Evolutionary conservation across 495 filamentous ascomycete species (phyloP).

Genomic region (Penicillium silybi): DNA sequence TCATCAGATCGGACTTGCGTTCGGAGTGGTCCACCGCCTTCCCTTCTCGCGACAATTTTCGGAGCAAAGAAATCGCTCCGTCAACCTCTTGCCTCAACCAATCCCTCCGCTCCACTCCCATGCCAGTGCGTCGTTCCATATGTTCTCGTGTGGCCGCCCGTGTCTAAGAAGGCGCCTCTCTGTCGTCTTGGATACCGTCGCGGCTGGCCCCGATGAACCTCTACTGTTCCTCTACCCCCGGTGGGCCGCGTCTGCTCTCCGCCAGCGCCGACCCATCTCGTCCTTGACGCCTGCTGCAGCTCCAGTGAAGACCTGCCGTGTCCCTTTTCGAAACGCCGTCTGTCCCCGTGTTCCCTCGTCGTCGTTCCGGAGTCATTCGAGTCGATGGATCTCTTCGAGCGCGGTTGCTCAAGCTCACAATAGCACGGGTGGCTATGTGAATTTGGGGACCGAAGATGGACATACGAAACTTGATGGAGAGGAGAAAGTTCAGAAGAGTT

Average conservation of each 20-base stretch:
- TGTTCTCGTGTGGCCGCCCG: constrained; percentile 40
- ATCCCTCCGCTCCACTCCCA: constrained; percentile 12
- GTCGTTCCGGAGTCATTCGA: constrained; percentile 18
- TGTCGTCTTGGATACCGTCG: constrained; percentile 35
- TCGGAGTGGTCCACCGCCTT: constrained; percentile 25
- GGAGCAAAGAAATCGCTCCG: constrained; percentile 14
- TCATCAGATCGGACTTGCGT: constrained; percentile 11
- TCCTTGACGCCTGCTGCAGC: constrained; percentile 11
- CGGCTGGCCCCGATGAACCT: constrained; percentile 36
- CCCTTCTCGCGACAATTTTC: constrained; percentile 26
- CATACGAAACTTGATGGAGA: neutral
- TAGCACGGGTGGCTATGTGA: neutral
- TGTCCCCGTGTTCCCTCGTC: constrained; percentile 1
- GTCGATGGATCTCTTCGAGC: constrained; percentile 27
- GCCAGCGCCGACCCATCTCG: constrained; percentile 21
- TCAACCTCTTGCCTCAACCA: constrained; percentile 6
- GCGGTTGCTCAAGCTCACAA: neutral
- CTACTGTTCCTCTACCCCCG: constrained; percentile 47
- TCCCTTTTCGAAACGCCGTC: neutral
- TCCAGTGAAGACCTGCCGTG: neutral
- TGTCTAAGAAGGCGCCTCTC: constrained; percentile 41
- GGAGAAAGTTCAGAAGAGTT: neutral
- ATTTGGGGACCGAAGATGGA: neutral
- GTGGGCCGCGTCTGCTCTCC: constrained; percentile 32
- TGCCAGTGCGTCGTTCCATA: constrained; percentile 21